Percentiles rank a stretch among this genome's conserved stretches.
Conservation (phyloP, 1,139 yeast genomes). For the Taphrina populina region DNA sequence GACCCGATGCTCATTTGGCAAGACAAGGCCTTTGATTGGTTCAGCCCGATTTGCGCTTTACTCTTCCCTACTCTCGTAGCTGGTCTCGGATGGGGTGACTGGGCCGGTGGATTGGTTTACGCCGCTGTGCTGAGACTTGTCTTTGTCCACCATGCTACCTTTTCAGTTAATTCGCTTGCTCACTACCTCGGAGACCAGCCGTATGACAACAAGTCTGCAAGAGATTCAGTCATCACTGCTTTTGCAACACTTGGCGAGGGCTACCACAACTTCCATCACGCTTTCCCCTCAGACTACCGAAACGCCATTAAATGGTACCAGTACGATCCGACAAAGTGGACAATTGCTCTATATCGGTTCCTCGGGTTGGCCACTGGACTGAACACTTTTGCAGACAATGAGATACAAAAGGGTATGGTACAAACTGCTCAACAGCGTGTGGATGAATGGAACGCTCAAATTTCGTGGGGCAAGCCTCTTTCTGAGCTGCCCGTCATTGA, state of each 20-base stretch:
- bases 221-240: slow-evolving; percentile 93
- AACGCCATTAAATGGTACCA: slow-evolving; percentile 98
- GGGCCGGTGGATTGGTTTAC: slow-evolving; percentile 85
- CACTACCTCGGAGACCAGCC: slow-evolving; percentile 99
- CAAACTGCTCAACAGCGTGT: slow-evolving; percentile 97
- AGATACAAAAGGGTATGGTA: slow-evolving; percentile 90
- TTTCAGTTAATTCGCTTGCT: slow-evolving; percentile 96
- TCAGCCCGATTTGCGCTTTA: slow-evolving; percentile 68
- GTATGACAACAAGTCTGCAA: slow-evolving; percentile 91
- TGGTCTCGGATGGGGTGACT: slow-evolving; percentile 83
- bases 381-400: slow-evolving; percentile 90
- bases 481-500: slow-evolving; percentile 88
- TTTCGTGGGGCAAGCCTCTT: slow-evolving; percentile 91
- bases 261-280: slow-evolving; percentile 98
- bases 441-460: slow-evolving; percentile 69
- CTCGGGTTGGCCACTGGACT: slow-evolving; percentile 86
- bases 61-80: slow-evolving; percentile 73
- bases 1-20: slow-evolving; percentile 91
- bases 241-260: slow-evolving; percentile 97
- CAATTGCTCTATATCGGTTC: slow-evolving; percentile 68
- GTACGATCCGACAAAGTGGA: slow-evolving; percentile 90
- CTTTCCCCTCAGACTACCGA: slow-evolving; percentile 97
- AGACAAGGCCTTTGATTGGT: slow-evolving; percentile 79
- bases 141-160: slow-evolving; percentile 93
- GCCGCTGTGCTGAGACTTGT: slow-evolving; percentile 84